Conservation (phyloP, 148 eudicot species). For the Fagopyrum esculentum region DNA sequence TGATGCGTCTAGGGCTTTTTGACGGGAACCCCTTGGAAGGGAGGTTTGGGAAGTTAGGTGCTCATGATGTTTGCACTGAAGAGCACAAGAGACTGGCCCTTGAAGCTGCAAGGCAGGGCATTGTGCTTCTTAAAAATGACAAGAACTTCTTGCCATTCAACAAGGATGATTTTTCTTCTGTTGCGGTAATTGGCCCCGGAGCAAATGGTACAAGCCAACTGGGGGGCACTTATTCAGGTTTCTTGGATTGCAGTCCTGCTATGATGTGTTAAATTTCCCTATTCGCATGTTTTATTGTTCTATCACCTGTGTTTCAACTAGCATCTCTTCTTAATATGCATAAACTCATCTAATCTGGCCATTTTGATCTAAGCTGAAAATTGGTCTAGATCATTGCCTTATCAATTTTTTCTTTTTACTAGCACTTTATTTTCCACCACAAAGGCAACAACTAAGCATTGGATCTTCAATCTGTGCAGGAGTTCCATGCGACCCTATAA, state of each 20-base stretch:
- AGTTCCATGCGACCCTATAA: constrained; percentile 55
- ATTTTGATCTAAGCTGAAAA: neutral
- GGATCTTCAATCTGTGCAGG: constrained; percentile 34
- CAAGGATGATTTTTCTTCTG: constrained; percentile 44
- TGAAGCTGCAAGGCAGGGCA: constrained; percentile 85
- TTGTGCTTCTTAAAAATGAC: constrained; percentile 85
- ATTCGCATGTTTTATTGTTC: too few species aligned
- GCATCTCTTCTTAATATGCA: neutral
- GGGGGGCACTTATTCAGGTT: constrained; percentile 91
- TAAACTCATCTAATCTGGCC: neutral
- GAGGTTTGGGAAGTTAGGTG: constrained; percentile 50
- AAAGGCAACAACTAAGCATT: neutral
- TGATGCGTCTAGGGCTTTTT: constrained; percentile 72
- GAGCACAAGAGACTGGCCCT: constrained; percentile 69
- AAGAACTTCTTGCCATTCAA: constrained; percentile 60
- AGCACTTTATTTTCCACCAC: neutral
- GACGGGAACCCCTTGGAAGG: constrained; percentile 60
- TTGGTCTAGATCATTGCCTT: neutral
- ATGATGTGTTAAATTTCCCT: neutral
- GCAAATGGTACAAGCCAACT: constrained; percentile 51
- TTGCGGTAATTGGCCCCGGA: constrained; percentile 79
- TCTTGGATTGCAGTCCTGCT: neutral
- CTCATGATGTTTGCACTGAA: constrained; percentile 60
- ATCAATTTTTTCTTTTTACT: neutral
- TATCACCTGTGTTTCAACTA: too few species aligned